Conservation (phyloP, 1,139 yeast species). For the Taphrina pruni region DNA sequence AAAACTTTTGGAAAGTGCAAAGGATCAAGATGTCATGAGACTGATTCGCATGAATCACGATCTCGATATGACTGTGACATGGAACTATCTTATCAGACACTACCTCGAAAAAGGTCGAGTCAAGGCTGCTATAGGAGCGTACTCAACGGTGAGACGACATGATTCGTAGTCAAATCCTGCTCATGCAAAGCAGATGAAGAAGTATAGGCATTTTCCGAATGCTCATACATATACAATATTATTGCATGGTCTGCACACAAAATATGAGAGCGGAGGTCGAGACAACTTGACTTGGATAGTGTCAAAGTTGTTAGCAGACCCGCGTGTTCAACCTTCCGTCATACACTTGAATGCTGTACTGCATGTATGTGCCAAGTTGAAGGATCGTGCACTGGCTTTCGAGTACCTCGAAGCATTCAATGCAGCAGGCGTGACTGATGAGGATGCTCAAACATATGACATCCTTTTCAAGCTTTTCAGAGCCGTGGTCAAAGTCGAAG, state of each 20-base stretch:
- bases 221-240: slow-evolving; percentile 24
- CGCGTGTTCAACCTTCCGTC: slow-evolving; percentile 14
- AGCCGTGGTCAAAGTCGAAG: background rate
- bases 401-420: slow-evolving; percentile 11
- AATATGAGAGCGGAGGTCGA: slow-evolving; percentile 16
- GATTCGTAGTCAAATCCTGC: background rate
- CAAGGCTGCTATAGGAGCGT: slow-evolving; percentile 20
- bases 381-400: slow-evolving; percentile 19
- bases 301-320: slow-evolving; percentile 4
- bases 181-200: slow-evolving; percentile 20
- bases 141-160: background rate
- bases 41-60: slow-evolving; percentile 13
- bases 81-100: slow-evolving; percentile 32
- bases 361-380: slow-evolving; percentile 4
- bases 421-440: slow-evolving; percentile 12
- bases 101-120: slow-evolving; percentile 15
- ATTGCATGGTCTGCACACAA: slow-evolving; percentile 16
- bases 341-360: slow-evolving; percentile 35
- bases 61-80: slow-evolving; percentile 27
- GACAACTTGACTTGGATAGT: slow-evolving; percentile 14
- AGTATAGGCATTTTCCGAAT: slow-evolving; percentile 23
- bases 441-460: slow-evolving; percentile 18
- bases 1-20: background rate
- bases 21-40: slow-evolving; percentile 12
- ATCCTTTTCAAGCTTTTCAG: slow-evolving; percentile 23